phyloP scores from a whole-genome alignment of 768 basidiomycete species.

The Rossbeevera mucosa region DNA sequence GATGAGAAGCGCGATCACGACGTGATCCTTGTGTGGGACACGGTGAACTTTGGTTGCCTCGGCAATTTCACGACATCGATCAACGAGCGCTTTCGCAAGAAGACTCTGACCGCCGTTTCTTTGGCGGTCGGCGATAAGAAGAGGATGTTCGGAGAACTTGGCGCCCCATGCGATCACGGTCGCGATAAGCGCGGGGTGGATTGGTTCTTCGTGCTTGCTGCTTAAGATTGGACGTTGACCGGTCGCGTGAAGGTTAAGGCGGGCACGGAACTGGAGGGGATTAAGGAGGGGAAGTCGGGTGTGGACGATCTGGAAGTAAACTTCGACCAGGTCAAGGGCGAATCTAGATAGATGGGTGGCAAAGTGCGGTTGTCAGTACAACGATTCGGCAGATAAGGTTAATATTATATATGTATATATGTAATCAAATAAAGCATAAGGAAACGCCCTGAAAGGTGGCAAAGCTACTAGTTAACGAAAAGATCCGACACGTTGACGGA shows the following conservation, averaged over 20 bases:
- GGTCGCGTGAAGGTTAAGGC: constrained; percentile 45
- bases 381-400: constrained; percentile 24
- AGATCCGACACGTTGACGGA: not conserved
- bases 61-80: constrained; percentile 79
- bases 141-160: constrained; percentile 88
- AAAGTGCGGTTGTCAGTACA: constrained; percentile 12
- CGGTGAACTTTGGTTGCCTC: constrained; percentile 86
- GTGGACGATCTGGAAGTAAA: constrained; percentile 91
- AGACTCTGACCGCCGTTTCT: constrained; percentile 68
- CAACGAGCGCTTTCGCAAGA: constrained; percentile 71
- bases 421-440: constrained; percentile 24
- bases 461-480: not conserved
- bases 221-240: constrained; percentile 20
- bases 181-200: constrained; percentile 76
- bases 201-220: constrained; percentile 36
- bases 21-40: constrained; percentile 71
- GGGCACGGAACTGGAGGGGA: constrained; percentile 72
- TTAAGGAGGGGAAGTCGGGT: constrained; percentile 84
- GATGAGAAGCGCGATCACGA: constrained; percentile 75
- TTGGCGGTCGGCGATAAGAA: constrained; percentile 73
- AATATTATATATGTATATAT: constrained; percentile 26
- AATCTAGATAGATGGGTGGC: constrained; percentile 50
- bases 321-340: constrained; percentile 88
- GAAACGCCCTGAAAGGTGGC: constrained; percentile 18
- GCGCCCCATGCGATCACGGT: constrained; percentile 89